Percentiles rank a stretch among this genome's conserved stretches.
These are phyloP conservation scores for Xanthoceras sorbifolium DNA, from an alignment of 345 rosid genomes.

Conservation along the genomic window DNA sequence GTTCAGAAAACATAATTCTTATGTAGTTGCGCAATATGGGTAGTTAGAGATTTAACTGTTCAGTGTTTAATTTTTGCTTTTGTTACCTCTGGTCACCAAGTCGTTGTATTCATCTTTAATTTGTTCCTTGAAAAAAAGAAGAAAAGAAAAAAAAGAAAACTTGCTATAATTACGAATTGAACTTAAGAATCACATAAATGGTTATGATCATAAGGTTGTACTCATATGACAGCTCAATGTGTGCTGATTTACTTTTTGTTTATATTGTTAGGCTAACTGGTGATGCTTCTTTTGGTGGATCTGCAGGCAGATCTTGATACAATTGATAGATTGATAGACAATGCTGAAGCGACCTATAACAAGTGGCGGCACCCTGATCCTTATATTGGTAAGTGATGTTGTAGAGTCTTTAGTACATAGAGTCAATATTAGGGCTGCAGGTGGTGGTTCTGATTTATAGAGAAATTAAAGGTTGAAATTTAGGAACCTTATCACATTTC, in stretches of 20 bases:
- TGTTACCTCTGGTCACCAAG: too few species aligned
- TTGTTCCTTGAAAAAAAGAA: background rate
- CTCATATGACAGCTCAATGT: background rate
- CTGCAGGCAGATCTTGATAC: conserved; percentile 77
- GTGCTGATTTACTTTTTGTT: background rate
- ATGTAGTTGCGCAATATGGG: too few species aligned
- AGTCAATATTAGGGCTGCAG: background rate
- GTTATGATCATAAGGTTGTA: too few species aligned
- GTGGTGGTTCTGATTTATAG: background rate
- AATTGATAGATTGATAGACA: conserved; percentile 78
- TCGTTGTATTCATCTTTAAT: too few species aligned
- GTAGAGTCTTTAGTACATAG: background rate
- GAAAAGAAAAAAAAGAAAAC: too few species aligned
- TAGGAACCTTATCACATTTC: background rate
- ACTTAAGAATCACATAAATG: too few species aligned
- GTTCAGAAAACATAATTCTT: too few species aligned
- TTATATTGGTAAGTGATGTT: conserved; percentile 61
- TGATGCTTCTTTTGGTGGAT: conserved; percentile 1
- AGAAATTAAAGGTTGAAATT: conserved; percentile 2
- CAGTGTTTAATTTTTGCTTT: too few species aligned
- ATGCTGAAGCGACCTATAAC: conserved; percentile 70
- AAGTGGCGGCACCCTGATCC: conserved; percentile 99
- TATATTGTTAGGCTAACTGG: background rate
- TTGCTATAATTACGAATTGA: too few species aligned
- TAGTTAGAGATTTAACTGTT: too few species aligned